Evolutionary conservation across 495 filamentous ascomycete species (phyloP).

Genomic region (Tuber umbilicatum): DNA sequence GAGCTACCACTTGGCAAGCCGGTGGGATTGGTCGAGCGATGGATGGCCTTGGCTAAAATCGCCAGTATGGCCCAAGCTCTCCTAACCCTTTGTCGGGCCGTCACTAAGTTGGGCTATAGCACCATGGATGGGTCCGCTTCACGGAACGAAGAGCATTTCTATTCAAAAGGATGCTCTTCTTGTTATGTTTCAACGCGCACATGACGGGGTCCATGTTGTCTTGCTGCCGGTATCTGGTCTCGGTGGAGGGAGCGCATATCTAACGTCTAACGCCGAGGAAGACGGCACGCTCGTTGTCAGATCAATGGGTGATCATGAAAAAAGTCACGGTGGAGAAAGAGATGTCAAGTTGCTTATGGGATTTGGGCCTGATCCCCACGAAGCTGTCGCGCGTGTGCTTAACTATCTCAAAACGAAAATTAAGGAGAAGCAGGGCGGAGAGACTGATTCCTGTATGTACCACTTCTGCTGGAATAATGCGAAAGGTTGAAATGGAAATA

Average conservation of each 20-base stretch:
- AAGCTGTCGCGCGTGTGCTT: conserved; percentile 67
- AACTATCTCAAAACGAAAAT: conserved; percentile 72
- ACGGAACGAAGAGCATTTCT: conserved; percentile 59
- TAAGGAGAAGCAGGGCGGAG: conserved; percentile 24
- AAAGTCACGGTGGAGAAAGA: conserved; percentile 43
- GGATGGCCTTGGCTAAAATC: conserved; percentile 31
- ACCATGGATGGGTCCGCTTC: conserved; percentile 83
- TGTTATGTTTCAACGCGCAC: conserved; percentile 65
- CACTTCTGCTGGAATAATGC: conserved; percentile 6
- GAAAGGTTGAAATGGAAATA: conserved; percentile 23
- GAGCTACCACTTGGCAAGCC: conserved; percentile 23
- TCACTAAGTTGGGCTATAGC: conserved; percentile 49
- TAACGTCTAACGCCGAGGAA: conserved; percentile 54
- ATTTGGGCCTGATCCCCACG: conserved; percentile 64
- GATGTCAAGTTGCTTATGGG: conserved; percentile 60
- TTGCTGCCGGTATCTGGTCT: conserved; percentile 73
- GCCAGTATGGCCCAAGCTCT: conserved; percentile 15
- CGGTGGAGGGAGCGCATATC: conserved; percentile 61
- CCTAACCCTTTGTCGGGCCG: neutral
- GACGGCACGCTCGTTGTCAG: conserved; percentile 59
- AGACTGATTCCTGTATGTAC: conserved; percentile 1
- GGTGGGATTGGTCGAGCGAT: conserved; percentile 16
- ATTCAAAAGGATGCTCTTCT: conserved; percentile 72
- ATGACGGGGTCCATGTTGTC: conserved; percentile 66
- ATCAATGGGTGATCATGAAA: conserved; percentile 57